Conservation (phyloP, 2,329 filamentous ascomycete genomes). For the Pestalotiopsis fici region DNA sequence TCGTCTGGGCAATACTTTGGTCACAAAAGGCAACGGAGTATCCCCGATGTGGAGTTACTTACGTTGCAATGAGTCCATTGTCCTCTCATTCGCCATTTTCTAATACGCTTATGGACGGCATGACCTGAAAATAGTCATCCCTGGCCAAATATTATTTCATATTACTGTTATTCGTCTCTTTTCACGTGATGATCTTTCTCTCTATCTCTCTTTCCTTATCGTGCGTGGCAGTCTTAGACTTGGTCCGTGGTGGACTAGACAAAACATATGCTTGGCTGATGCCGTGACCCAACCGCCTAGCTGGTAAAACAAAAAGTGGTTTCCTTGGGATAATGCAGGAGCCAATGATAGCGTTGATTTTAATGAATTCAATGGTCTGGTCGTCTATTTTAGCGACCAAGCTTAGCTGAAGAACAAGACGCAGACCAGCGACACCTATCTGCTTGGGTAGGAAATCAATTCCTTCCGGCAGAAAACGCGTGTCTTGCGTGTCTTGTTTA, state of each 20-base stretch:
- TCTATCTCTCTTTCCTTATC: slow-evolving; percentile 16
- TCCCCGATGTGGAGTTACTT: slow-evolving; percentile 51
- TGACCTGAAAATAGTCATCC: slow-evolving; percentile 23
- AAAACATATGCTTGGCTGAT: neutral
- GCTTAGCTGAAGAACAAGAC: neutral
- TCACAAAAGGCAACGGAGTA: slow-evolving; percentile 61
- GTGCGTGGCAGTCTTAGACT: neutral
- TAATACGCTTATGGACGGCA: slow-evolving; percentile 31
- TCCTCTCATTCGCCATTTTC: slow-evolving; percentile 11
- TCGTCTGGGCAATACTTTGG: slow-evolving; percentile 39
- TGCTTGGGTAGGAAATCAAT: neutral
- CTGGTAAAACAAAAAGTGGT: neutral
- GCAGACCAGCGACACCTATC: neutral
- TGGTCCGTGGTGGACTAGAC: neutral
- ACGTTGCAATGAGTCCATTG: neutral
- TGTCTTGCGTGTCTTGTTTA: neutral
- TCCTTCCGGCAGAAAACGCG: neutral
- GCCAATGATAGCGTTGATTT: neutral
- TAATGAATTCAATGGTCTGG: neutral
- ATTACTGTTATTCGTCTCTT: slow-evolving; percentile 44
- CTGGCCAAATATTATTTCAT: slow-evolving; percentile 43
- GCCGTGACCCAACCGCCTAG: neutral
- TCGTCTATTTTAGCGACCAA: neutral
- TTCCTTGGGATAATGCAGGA: neutral
- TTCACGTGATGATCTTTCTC: slow-evolving; percentile 26